These are phyloP conservation scores for Leucocoprinus sp. DNA, from an alignment of 768 basidiomycete species.

Conservation along the genomic window DNA sequence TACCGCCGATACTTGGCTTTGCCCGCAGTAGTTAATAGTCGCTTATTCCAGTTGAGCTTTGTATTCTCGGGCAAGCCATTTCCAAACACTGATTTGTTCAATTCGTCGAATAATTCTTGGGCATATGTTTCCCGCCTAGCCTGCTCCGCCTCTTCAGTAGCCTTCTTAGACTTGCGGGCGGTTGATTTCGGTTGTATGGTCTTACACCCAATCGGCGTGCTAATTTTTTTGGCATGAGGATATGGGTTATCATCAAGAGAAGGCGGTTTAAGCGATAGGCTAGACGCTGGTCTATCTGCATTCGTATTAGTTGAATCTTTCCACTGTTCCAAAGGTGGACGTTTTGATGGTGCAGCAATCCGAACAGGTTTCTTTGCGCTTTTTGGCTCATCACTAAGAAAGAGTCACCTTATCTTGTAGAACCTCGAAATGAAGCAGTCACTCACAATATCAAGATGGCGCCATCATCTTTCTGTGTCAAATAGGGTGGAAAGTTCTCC, in stretches of 20 bases:
- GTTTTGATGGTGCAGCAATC: not conserved
- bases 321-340: not conserved
- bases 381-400: slow-evolving; percentile 39
- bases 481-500: not conserved
- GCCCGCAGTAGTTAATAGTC: slow-evolving; percentile 61
- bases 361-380: slow-evolving; percentile 38
- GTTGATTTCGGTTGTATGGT: slow-evolving; percentile 11
- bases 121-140: slow-evolving; percentile 45
- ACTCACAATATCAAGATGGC: slow-evolving; percentile 26
- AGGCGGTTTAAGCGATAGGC: not conserved
- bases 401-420: not conserved
- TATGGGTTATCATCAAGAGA: not conserved
- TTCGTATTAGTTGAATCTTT: slow-evolving; percentile 9
- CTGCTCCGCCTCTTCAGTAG: slow-evolving; percentile 35
- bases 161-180: slow-evolving; percentile 28
- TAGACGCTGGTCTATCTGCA: slow-evolving; percentile 7
- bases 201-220: not conserved
- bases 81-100: slow-evolving; percentile 53
- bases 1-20: slow-evolving; percentile 59
- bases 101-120: slow-evolving; percentile 45
- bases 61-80: slow-evolving; percentile 45
- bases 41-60: slow-evolving; percentile 57
- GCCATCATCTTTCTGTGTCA: slow-evolving; percentile 17
- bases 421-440: not conserved
- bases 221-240: not conserved